Evolutionary conservation across 78 protist genomes (phyloP).

Genomic region (Abeoforma whisleri): DNA sequence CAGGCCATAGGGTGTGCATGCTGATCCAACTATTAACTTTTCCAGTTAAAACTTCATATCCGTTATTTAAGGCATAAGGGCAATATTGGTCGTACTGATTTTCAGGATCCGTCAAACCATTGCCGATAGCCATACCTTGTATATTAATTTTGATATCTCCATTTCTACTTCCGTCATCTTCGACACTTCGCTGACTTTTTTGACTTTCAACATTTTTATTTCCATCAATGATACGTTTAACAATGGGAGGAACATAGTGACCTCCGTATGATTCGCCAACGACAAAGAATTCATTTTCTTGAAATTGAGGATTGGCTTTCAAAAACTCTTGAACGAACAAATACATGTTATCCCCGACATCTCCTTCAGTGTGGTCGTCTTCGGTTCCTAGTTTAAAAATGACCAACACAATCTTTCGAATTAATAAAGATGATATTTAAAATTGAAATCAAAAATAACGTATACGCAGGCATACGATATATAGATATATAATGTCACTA

Average conservation of each 20-base stretch:
- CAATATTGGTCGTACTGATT: too few species aligned
- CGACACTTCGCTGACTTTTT: too few species aligned
- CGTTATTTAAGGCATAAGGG: too few species aligned
- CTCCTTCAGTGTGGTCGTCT: neutral
- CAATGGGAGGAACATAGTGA: slow-evolving; percentile 40
- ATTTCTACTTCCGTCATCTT: too few species aligned
- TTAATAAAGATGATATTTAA: neutral
- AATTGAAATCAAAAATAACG: neutral
- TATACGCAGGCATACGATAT: neutral
- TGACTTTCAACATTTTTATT: too few species aligned
- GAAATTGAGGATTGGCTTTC: slow-evolving; percentile 25
- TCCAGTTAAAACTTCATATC: too few species aligned
- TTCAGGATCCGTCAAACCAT: too few species aligned
- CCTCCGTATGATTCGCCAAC: slow-evolving; percentile 41
- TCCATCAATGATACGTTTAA: too few species aligned
- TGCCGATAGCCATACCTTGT: too few species aligned
- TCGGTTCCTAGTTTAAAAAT: neutral
- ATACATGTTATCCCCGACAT: neutral
- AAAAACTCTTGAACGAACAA: slow-evolving; percentile 8
- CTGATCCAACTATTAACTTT: too few species aligned
- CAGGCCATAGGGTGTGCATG: too few species aligned
- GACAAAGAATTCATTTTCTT: slow-evolving; percentile 19
- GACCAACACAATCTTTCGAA: neutral
- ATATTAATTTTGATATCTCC: too few species aligned
- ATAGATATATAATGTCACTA: neutral